These are phyloP conservation scores for Selaginella tamariscina DNA, from an alignment of 75 land plant genomes.

Conservation along the genomic window DNA sequence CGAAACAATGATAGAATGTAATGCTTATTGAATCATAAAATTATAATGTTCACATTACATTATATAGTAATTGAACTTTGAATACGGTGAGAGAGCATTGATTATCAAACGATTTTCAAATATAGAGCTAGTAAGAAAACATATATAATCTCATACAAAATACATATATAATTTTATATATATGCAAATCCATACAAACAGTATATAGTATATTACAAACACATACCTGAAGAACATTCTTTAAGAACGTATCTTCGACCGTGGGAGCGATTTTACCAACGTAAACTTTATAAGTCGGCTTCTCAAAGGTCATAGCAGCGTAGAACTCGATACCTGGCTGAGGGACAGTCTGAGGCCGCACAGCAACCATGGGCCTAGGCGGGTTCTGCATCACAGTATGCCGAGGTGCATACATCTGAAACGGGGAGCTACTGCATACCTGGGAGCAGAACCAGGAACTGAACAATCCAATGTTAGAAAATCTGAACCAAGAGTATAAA, in stretches of 20 bases:
- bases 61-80: too few relatives aligned
- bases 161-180: too few relatives aligned
- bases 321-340: conserved; percentile 41
- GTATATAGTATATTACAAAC: too few relatives aligned
- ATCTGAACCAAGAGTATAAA: too few relatives aligned
- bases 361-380: conserved; percentile 50
- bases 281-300: conserved; percentile 92
- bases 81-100: too few relatives aligned
- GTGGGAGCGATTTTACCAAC: conserved; percentile 83
- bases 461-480: conserved; percentile 31
- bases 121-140: not conserved
- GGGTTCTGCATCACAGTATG: not conserved
- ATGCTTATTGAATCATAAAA: too few relatives aligned
- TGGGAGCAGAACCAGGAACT: conserved; percentile 53
- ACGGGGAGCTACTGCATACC: conserved; percentile 43
- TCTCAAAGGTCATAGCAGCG: conserved; percentile 44
- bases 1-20: not conserved
- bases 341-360: conserved; percentile 35
- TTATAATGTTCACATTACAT: too few relatives aligned
- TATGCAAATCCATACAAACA: too few relatives aligned
- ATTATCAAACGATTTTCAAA: not conserved
- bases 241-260: conserved; percentile 85
- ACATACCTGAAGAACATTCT: conserved; percentile 59
- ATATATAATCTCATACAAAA: not conserved
- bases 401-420: conserved; percentile 30